A percentile compares a stretch with the other conserved stretches of the same genome.
These are phyloP conservation scores for Candida easanensis DNA, from an alignment of 805 yeast genomes.

Conservation along the genomic window DNA sequence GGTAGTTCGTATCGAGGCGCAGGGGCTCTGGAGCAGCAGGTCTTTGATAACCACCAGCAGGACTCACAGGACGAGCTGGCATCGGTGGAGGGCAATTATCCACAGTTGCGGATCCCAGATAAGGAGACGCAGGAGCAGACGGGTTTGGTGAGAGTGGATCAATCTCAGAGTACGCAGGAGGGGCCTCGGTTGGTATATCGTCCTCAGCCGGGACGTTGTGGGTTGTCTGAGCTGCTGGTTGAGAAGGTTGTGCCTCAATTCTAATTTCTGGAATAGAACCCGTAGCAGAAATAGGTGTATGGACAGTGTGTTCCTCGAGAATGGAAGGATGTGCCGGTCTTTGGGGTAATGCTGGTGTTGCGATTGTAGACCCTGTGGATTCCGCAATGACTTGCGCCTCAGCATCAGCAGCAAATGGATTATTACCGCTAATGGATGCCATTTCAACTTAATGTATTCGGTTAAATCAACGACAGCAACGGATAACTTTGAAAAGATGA, in stretches of 20 bases:
- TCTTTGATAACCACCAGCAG: slow-evolving; percentile 4
- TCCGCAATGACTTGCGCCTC: slow-evolving; percentile 7
- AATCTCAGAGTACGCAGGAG: slow-evolving; percentile 37
- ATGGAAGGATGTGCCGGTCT: slow-evolving; percentile 5
- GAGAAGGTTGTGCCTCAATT: not conserved
- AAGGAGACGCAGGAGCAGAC: slow-evolving; percentile 2
- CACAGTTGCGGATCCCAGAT: not conserved
- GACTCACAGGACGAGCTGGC: slow-evolving; percentile 5
- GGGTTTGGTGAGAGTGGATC: slow-evolving; percentile 20
- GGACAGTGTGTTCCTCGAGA: not conserved
- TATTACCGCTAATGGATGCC: slow-evolving; percentile 6
- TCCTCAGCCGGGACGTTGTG: slow-evolving; percentile 7
- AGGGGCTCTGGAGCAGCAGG: slow-evolving; percentile 13
- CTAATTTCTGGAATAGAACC: not conserved
- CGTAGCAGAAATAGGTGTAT: not conserved
- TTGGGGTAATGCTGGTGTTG: slow-evolving; percentile 1
- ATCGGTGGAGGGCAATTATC: slow-evolving; percentile 3
- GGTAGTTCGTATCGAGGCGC: slow-evolving; percentile 2
- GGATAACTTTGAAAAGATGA: not conserved
- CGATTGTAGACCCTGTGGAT: not conserved
- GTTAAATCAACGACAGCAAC: too few relatives aligned
- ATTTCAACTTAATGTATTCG: too few relatives aligned
- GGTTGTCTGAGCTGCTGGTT: not conserved
- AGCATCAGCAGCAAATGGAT: slow-evolving; percentile 15
- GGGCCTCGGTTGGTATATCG: slow-evolving; percentile 24